Percentiles rank a stretch among this genome's conserved stretches.
Conservation (phyloP, 495 filamentous ascomycete species). For the Penicillium bovifimosum region DNA sequence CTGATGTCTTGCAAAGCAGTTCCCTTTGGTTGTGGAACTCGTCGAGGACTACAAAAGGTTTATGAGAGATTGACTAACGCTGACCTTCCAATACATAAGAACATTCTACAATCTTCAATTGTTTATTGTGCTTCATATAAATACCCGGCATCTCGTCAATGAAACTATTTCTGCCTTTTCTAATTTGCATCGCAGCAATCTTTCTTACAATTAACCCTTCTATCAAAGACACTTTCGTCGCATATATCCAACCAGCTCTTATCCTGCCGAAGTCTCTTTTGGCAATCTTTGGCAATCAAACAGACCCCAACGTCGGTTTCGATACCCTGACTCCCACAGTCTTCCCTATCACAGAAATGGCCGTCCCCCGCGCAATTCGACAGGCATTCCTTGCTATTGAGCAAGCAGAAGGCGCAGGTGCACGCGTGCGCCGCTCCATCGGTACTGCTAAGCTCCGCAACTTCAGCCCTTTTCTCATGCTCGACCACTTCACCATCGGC, state of each 20-base stretch:
- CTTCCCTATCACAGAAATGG: slow-evolving; percentile 49
- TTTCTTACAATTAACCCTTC: slow-evolving; percentile 24
- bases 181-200: slow-evolving; percentile 42
- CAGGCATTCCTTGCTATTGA: slow-evolving; percentile 79
- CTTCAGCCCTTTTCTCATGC: slow-evolving; percentile 94
- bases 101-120: slow-evolving; percentile 17
- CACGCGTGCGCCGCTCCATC: slow-evolving; percentile 81
- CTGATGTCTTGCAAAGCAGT: slow-evolving; percentile 29
- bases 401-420: slow-evolving; percentile 85
- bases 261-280: slow-evolving; percentile 14
- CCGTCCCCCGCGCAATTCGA: slow-evolving; percentile 66
- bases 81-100: slow-evolving; percentile 8
- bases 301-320: slow-evolving; percentile 1
- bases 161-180: slow-evolving; percentile 38
- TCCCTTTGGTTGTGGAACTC: not conserved
- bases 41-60: not conserved
- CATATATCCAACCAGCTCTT: slow-evolving; percentile 14
- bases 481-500: slow-evolving; percentile 83
- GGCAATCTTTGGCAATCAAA: slow-evolving; percentile 3
- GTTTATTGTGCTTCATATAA: slow-evolving; percentile 28
- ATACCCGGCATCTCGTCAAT: slow-evolving; percentile 29
- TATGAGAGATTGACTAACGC: slow-evolving; percentile 22
- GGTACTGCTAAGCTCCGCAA: slow-evolving; percentile 78
- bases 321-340: slow-evolving; percentile 10
- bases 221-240: slow-evolving; percentile 14